phyloP scores from a whole-genome alignment of 2,329 filamentous ascomycete species.

The Alternaria dauci region DNA sequence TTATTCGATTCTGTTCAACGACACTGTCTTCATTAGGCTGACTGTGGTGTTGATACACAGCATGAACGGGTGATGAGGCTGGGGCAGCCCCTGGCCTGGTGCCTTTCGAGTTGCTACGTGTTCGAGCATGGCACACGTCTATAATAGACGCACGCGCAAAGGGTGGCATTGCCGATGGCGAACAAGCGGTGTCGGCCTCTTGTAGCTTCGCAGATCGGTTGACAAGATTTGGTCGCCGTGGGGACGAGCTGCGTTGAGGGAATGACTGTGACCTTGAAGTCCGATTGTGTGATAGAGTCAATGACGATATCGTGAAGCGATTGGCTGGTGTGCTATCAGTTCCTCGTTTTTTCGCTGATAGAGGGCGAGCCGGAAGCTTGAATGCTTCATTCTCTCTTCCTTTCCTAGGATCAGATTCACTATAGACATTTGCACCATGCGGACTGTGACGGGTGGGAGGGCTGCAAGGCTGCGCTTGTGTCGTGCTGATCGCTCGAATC shows the following conservation, averaged over 20 bases:
- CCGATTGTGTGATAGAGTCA: slow-evolving; percentile 23
- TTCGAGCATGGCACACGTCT: neutral
- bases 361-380: slow-evolving; percentile 14
- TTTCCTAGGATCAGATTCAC: slow-evolving; percentile 1
- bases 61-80: neutral
- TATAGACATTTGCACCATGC: slow-evolving; percentile 11
- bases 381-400: slow-evolving; percentile 10
- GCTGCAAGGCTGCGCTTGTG: slow-evolving; percentile 13
- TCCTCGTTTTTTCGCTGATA: slow-evolving; percentile 13
- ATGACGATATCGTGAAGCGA: slow-evolving; percentile 30
- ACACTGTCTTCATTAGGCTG: neutral
- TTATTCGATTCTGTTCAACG: slow-evolving; percentile 8
- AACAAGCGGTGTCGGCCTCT: slow-evolving; percentile 13
- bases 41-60: neutral
- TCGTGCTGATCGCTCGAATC: slow-evolving; percentile 29
- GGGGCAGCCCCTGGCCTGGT: neutral
- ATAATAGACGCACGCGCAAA: slow-evolving; percentile 1
- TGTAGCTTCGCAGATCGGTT: slow-evolving; percentile 19
- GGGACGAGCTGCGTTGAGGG: slow-evolving; percentile 33
- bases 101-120: slow-evolving; percentile 1
- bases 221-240: slow-evolving; percentile 23
- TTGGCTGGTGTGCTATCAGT: slow-evolving; percentile 14
- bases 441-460: slow-evolving; percentile 6
- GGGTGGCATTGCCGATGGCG: slow-evolving; percentile 32
- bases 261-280: slow-evolving; percentile 35